Conservation (phyloP, 371 early-diverging fungal species). For the Rhizomucor miehei region DNA sequence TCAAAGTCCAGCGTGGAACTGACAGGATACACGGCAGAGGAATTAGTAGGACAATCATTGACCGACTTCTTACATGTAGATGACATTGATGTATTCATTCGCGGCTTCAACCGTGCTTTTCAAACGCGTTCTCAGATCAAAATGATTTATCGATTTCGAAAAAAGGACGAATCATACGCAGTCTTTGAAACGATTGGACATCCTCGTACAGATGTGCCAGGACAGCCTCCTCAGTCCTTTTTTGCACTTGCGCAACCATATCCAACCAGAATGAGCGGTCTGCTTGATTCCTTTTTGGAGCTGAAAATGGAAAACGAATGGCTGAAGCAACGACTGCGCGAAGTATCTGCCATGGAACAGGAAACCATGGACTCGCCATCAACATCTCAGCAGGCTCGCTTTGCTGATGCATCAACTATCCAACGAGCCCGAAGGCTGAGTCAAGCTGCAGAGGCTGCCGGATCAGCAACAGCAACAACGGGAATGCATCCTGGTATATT, state of each 20-base stretch:
- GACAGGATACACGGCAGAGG: conserved; percentile 60
- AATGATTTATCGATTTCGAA: conserved; percentile 47
- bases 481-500: too few species aligned
- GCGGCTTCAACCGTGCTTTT: conserved; percentile 37
- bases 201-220: conserved; percentile 28
- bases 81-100: conserved; percentile 19
- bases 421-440: neutral
- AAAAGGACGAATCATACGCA: conserved; percentile 47
- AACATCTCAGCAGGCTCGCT: too few species aligned
- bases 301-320: conserved; percentile 56
- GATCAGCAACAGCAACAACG: conserved; percentile 2
- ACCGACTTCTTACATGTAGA: conserved; percentile 57
- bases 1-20: conserved; percentile 53
- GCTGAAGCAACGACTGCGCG: conserved; percentile 20
- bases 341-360: neutral
- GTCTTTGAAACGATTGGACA: conserved; percentile 52
- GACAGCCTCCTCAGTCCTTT: conserved; percentile 37
- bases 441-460: neutral
- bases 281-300: conserved; percentile 55
- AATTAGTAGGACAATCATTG: conserved; percentile 51
- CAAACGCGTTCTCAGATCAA: conserved; percentile 39
- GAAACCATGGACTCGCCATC: too few species aligned
- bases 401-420: too few species aligned
- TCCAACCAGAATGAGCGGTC: conserved; percentile 42
- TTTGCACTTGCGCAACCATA: conserved; percentile 54